Evolutionary conservation across 2,329 filamentous ascomycete genomes (phyloP), one percentile per base, ranked within the genome.

Genomic region (Aaosphaeria arxii): DNA sequence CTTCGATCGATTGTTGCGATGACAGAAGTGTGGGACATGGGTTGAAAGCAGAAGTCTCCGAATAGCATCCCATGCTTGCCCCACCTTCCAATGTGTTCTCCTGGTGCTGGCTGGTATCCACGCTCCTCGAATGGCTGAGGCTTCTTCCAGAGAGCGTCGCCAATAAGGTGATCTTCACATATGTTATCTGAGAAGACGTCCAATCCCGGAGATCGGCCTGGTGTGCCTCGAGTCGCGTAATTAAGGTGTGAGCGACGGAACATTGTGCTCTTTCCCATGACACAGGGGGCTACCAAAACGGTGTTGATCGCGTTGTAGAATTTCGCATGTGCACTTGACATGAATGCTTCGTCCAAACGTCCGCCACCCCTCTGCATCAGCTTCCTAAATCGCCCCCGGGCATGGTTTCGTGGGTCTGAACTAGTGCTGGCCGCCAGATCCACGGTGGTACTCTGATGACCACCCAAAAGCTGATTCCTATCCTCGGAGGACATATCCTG

Each of bases 241-340:
- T 96, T 83, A 33, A 99, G 83, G 62, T 99, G 92, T 0, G 89
- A 89, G 52, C 88, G 89, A 50, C 94, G 88, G 73, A 97, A 99
- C 91, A 99, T 97, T 74, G 95, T 97, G 62, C 90, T 95, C 74
- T 99, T 99, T 44, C 94, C 94, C 24, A 97, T 87, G 49, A 95
- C 87, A 71, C 94, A 99, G 6, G 95, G 94, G 0, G 94, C 94
- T 45, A 97, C 74, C 4, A 88, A 81, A 11, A 96, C 89, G 0
- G 89, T 89, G 71, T 97, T 97, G 79, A 99, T 99, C 52, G 92
- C 94, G 6, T 87, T 87, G 74, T 99, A 99, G 77, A 99, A 97
- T 67, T 99, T 99, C 59, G 91, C 90, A 69, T 99, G 94, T 0
- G 90, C 84, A 0, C 91, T 94, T 1, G 90, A 86, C 80, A 99